Base-by-base conservation (phyloP, 805 yeast species). In the Candida peoriensis region DNA sequence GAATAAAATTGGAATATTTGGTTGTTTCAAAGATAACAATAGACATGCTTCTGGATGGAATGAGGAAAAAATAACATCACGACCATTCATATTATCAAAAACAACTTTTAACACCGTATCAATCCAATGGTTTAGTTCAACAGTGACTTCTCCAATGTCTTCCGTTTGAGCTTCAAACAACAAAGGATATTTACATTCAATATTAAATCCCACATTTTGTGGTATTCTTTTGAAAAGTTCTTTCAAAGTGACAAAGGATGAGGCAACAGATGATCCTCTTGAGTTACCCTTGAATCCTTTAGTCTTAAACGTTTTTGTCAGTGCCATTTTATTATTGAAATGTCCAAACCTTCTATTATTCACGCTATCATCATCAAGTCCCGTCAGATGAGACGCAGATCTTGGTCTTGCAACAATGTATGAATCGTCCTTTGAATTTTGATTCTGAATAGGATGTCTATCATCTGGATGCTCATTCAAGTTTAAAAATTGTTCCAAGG, bases 161-260 rank as follows among this genome's bases (percentile, higher is more conserved):
- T 90, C 97, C 3, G 69, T 70, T 55, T 88, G 83, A 0, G 95
- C 89, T 61, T 90, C 97, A 55, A 87, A 95, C 33, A 87, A 69
- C 93, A 90, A 84, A 2, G 97, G 97, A 55, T 88, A 90, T 55
- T 90, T 88, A 60, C 93, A 79, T 58, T 90, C 97, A 41, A 90
- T 86, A 54, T 90, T 90, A 64, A 93, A 89, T 0, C 97, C 97
- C 12, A 89, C 94, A 39, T 71, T 74, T 38, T 70, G 66, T 2
- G 97, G 97, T 18, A 90, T 62, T 45, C 84, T 84, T 50, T 72
- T 72, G 63, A 90, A 87, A 30, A 89, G 70, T 46, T 89, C 96
- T 48, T 75, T 81, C 45, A 90, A 68, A 0, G 97, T 88, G 8
- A 90, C 95, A 58, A 90, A 90, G 21, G 86, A 81, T 0, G 96